These are phyloP conservation scores for Alternaria longipes DNA, from an alignment of 2,329 filamentous ascomycete genomes.

Conservation along the genomic window DNA sequence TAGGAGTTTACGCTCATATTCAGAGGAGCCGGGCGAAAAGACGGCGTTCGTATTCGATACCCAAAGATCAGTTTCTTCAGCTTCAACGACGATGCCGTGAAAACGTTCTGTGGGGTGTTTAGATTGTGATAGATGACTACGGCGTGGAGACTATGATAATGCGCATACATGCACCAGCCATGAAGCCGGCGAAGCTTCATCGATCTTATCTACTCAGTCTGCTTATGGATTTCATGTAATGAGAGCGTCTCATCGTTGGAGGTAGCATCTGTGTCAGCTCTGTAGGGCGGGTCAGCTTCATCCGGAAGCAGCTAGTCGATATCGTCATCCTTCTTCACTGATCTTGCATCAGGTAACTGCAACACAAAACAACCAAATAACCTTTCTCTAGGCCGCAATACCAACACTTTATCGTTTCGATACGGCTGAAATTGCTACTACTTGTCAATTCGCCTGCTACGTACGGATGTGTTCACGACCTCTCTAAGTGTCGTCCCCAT, in stretches of 20 bases:
- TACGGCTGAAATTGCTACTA: too few relatives aligned
- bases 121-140: background rate
- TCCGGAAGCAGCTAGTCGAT: background rate
- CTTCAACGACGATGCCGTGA: background rate
- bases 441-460: too few relatives aligned
- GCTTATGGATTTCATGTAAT: background rate
- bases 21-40: conserved; percentile 4
- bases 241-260: background rate
- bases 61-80: conserved; percentile 23
- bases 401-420: too few relatives aligned
- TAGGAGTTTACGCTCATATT: background rate
- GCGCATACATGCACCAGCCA: background rate
- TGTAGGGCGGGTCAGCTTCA: background rate
- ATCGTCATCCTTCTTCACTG: background rate
- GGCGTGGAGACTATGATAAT: background rate
- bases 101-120: background rate
- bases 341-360: background rate
- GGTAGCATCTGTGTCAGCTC: background rate
- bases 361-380: background rate
- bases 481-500: too few relatives aligned
- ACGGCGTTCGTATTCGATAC: conserved; percentile 25
- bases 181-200: background rate
- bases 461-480: too few relatives aligned
- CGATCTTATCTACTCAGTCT: background rate
- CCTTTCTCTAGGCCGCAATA: too few relatives aligned